Base-by-base conservation (phyloP, 176 grass and related monocot species). In the Thalia dealbata region DNA sequence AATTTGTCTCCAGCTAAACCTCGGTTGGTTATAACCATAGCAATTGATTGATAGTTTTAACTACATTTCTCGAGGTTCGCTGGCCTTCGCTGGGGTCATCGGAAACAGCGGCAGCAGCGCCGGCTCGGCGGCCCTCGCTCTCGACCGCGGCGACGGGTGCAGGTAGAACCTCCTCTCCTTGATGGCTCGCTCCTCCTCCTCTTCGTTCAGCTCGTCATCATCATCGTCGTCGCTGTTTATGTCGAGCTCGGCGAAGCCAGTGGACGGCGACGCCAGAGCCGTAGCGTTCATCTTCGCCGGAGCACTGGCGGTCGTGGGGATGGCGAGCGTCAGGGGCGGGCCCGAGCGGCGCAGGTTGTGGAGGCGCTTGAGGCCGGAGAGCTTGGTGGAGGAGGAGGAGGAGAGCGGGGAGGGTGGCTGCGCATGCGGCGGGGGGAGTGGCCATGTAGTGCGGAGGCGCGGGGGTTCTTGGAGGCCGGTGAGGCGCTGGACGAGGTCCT, bases 401-500 rank as follows among this genome's bases (percentile, higher is more conserved):
- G 14, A 2, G 7, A 28, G 11, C 2, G 27, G 15, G 14, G 32
- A 19, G 25, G 62, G n/a, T 46, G 45, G 9, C 76, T 41, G 10
- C 64, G 77, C 72, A 55, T 66, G n/a, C 18, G 32, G 56, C 19
- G 46, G 64, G 14, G 59, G 73, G 0, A 55, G 54, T 15, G 64
- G 72, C 1, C 71, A 70, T 12, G 65, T 61, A 15, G 28, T 27
- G 32, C 15, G 52, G 38, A 44, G 71, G 21, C 41, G 58, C 1
- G 11, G 56, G 22, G 7, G 15, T 13, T 70, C 41, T 52, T 23
- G 56, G 29, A 62, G 84, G 42, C 84, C 84, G 23, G 84, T 87
- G 64, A 87, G 84, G 24, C 84, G 75, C 74, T 87, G 84, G 27
- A 82, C 84, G 19, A 87, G 80, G 52, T 87, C 84, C 70, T 87